Conservation (phyloP, 2,329 filamentous ascomycete genomes). For the Penicillium palitans region DNA sequence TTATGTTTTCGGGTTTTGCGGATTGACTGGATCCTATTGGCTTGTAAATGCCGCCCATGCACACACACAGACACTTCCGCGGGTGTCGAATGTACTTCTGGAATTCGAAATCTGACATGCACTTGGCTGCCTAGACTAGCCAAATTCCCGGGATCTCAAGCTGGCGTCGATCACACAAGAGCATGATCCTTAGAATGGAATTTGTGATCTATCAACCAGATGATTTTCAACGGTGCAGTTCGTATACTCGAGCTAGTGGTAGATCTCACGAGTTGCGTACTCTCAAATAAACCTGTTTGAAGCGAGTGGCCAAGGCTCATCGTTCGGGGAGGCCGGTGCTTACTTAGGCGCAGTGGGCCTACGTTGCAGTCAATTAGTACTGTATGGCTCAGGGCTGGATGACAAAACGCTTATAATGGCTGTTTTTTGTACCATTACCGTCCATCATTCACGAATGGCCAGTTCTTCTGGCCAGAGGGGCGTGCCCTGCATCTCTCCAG, state of each 20-base stretch:
- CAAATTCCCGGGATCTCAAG: not conserved
- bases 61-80: not conserved
- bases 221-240: not conserved
- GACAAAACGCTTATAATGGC: not conserved
- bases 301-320: not conserved
- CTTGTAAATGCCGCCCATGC: not conserved
- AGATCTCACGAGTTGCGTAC: conserved; percentile 1
- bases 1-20: not conserved
- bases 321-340: not conserved
- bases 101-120: not conserved
- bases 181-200: not conserved
- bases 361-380: not conserved
- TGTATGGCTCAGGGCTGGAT: not conserved
- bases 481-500: not conserved
- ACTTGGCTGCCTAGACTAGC: not conserved
- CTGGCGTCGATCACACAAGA: conserved; percentile 2
- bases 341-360: not conserved
- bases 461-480: not conserved
- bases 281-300: not conserved
- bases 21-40: conserved; percentile 5
- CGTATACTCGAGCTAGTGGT: conserved; percentile 2
- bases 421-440: not conserved
- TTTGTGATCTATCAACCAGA: conserved; percentile 9
- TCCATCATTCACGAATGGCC: not conserved
- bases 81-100: conserved; percentile 2